These are phyloP conservation scores for Fonsecaea pedrosoi DNA, from an alignment of 2,329 filamentous ascomycete genomes.

Conservation along the genomic window DNA sequence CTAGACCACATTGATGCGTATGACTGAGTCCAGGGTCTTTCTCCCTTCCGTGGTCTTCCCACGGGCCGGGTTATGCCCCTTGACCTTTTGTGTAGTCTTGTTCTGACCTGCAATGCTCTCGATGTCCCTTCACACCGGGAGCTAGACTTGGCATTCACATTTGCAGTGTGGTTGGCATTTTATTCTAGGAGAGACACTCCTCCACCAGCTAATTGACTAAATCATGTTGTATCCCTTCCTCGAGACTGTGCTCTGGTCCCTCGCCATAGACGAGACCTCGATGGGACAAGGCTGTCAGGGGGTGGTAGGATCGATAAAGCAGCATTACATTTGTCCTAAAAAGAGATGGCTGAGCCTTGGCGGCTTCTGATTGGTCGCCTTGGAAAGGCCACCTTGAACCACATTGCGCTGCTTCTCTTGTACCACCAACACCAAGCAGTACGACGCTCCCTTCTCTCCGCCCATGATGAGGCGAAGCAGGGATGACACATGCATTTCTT, in stretches of 20 bases:
- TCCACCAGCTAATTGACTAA: too few species aligned
- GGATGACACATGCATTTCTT: conserved; percentile 63
- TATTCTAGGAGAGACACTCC: too few species aligned
- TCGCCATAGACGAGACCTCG: too few species aligned
- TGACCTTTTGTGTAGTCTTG: background rate
- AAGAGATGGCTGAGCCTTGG: background rate
- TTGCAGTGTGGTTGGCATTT: too few species aligned
- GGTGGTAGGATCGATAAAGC: background rate
- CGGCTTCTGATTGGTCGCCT: background rate
- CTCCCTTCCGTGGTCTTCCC: too few species aligned
- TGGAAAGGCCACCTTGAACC: background rate
- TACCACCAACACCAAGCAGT: background rate
- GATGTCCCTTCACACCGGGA: too few species aligned
- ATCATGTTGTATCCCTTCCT: too few species aligned
- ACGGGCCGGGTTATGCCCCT: too few species aligned
- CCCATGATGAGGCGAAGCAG: conserved; percentile 31
- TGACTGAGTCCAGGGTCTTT: background rate
- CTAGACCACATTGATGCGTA: background rate
- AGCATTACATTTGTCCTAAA: background rate
- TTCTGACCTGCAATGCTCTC: background rate
- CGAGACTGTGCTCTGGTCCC: too few species aligned
- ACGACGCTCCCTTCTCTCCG: conserved; percentile 7
- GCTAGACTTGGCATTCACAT: too few species aligned
- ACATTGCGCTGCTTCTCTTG: background rate
- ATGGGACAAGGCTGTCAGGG: too few species aligned